Percentiles rank a stretch among this genome's conserved stretches.
Evolutionary conservation across 352 stramenopile species (phyloP).

Genomic region (Pilasporangium apinafurcum): DNA sequence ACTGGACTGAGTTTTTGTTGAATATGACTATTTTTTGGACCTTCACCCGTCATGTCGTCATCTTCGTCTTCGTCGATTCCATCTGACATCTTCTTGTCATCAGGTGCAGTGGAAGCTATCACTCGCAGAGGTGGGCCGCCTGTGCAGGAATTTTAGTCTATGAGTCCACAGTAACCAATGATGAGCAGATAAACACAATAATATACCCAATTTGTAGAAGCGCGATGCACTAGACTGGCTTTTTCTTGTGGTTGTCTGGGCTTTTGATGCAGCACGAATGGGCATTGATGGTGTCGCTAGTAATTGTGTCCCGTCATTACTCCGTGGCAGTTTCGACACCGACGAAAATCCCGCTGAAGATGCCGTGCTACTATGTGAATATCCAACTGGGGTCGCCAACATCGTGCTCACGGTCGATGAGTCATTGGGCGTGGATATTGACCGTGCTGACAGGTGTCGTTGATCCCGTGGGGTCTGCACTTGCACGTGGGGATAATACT

Average conservation of each 20-base stretch:
- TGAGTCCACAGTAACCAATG: neutral
- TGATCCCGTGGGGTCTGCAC: constrained; percentile 16
- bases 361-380: constrained; percentile 7
- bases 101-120: constrained; percentile 18
- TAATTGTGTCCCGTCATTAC: constrained; percentile 12
- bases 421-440: constrained; percentile 6
- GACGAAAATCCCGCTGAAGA: constrained; percentile 29
- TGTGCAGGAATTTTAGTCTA: no score
- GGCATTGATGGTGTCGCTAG: constrained; percentile 42
- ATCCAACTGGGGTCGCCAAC: constrained; percentile 5
- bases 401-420: constrained; percentile 9
- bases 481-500: no score
- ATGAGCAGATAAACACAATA: neutral
- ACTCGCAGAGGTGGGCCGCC: constrained; percentile 40
- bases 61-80: constrained; percentile 34
- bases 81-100: constrained; percentile 13
- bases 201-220: constrained; percentile 34
- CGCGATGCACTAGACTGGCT: constrained; percentile 16
- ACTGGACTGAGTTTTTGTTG: constrained; percentile 9
- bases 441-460: constrained; percentile 4
- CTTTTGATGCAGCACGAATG: constrained; percentile 27
- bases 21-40: constrained; percentile 7
- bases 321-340: constrained; percentile 26
- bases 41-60: constrained; percentile 18
- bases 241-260: constrained; percentile 51